phyloP scores from a whole-genome alignment of 2,329 filamentous ascomycete genomes.

The Escovopsis sp. region DNA sequence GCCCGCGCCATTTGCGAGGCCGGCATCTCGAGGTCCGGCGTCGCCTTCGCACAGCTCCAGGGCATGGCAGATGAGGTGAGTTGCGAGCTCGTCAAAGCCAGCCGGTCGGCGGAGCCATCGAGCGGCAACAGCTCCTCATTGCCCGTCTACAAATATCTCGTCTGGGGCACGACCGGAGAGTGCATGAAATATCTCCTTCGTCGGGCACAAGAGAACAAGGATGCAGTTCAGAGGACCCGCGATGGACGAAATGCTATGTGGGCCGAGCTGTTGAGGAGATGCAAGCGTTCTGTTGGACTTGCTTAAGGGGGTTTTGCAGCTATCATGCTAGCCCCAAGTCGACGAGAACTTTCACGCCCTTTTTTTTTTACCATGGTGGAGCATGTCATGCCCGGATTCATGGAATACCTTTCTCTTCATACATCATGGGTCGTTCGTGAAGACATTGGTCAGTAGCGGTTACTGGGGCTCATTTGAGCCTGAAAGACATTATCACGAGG shows the following conservation, averaged over 20 bases:
- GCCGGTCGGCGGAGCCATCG: conserved; percentile 14
- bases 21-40: conserved; percentile 23
- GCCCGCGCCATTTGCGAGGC: conserved; percentile 36
- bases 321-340: too few species aligned
- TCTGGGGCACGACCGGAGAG: conserved; percentile 58
- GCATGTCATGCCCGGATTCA: too few species aligned
- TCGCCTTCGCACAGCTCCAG: conserved; percentile 55
- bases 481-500: too few species aligned
- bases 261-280: conserved; percentile 41
- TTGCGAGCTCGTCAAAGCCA: conserved; percentile 37
- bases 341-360: too few species aligned
- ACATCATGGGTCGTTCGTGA: too few species aligned
- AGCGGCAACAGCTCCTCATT: conserved; percentile 19
- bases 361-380: not conserved
- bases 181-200: conserved; percentile 70
- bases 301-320: conserved; percentile 13
- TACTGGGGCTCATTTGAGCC: too few species aligned
- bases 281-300: conserved; percentile 26
- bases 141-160: conserved; percentile 55
- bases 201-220: conserved; percentile 52
- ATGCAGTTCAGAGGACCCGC: conserved; percentile 48
- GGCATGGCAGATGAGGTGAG: conserved; percentile 94
- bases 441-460: too few species aligned
- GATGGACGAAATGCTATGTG: conserved; percentile 48
- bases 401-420: too few species aligned